A percentile compares a stretch with the other conserved stretches of the same genome.
Conservation (phyloP, 2,329 filamentous ascomycete species). For the Venturia carpophila region DNA sequence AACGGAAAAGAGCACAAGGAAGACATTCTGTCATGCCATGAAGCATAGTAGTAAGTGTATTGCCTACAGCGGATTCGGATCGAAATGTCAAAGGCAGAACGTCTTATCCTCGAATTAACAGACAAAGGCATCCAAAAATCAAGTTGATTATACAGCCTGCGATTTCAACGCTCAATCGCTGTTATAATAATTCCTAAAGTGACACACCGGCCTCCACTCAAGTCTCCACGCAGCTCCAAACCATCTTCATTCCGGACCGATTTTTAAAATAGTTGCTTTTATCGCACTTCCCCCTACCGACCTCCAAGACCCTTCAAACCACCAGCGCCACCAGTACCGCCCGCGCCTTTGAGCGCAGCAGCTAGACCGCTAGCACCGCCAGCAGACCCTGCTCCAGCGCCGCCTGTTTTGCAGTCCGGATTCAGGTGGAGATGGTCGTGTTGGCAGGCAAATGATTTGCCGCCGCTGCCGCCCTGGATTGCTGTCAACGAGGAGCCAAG, state of each 20-base stretch:
- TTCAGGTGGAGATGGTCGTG: slow-evolving; percentile 15
- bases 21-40: too few species aligned
- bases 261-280: too few species aligned
- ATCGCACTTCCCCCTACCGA: neutral
- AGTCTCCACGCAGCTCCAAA: neutral
- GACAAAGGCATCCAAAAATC: too few species aligned
- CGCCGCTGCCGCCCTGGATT: slow-evolving; percentile 2
- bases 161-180: neutral
- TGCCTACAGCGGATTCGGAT: too few species aligned
- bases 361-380: neutral
- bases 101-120: too few species aligned
- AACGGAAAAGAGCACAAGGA: too few species aligned
- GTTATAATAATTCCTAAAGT: neutral
- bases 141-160: too few species aligned
- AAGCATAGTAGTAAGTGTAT: too few species aligned
- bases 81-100: too few species aligned
- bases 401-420: slow-evolving; percentile 7
- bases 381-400: neutral
- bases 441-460: slow-evolving; percentile 13
- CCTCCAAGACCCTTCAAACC: neutral
- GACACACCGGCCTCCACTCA: too few species aligned
- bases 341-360: neutral
- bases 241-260: neutral
- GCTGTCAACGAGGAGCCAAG: neutral
- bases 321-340: neutral